Base-by-base conservation (phyloP, 495 filamentous ascomycete genomes). In the Talaromyces ruber region DNA sequence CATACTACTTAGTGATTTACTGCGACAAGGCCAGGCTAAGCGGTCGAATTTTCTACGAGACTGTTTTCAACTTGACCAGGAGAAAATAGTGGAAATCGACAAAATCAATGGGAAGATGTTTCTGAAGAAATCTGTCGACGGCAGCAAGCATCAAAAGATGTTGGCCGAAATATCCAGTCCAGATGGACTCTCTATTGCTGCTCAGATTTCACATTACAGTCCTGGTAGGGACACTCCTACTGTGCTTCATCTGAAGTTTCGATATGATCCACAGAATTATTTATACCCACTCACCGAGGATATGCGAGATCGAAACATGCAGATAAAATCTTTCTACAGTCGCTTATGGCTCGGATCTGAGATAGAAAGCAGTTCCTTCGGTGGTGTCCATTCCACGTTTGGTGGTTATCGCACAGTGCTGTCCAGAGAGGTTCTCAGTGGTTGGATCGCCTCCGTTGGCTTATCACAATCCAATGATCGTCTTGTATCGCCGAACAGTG, bases 1-100 rank as follows among this genome's bases (percentile, higher is more conserved):
- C 21, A 81, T 98, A 14, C 94, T 98, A 73, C 87, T 87, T 18
- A 87, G 92, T 14, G 92, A 97, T 63, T 88, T 96, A 43, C 88
- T 95, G 58, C 88, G 97, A 18, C 94, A 98, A 75, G 94, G 91
- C 16, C 86, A 96, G 68, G 93, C 68, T 97, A 94, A 76, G 91
- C 97, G 77, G 93, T 90, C 32, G 97, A 98, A 73, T 94, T 94
- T 1, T 89, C 96, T 80, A 90, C 30, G 86, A 71, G 85, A 91
- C 18, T 88, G 97, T 55, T 93, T 97, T 63, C 85, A 88, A 12
- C 94, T 94, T 2, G 85, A 84, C 11, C 81, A 82, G 4, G 94
- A 93, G 22, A 85, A 97, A 74, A 85, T 90, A 45, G 92, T 98
- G 45, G 93, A 97, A 74, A 86, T 98, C 59, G 62, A 74, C 21